Base-by-base conservation (phyloP, 148 eudicot genomes). In the Cornus controversa region DNA sequence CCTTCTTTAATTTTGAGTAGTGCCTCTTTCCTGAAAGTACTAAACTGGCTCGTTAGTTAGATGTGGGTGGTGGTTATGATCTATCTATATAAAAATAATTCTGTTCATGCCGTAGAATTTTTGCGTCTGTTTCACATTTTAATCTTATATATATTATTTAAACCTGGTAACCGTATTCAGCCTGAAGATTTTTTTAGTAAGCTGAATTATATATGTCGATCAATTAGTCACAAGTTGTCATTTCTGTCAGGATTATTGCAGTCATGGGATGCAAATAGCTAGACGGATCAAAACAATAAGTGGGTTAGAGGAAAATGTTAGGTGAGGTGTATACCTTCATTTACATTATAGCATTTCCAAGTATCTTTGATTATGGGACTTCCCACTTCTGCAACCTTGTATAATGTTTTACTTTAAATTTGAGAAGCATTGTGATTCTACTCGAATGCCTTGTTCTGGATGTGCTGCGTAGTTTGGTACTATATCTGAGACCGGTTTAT, bases 301-400 rank as follows among this genome's bases (percentile, higher is more conserved):
- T 54, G 97, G 94, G 47, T 69, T 93, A 50, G 73, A 81, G 63
- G 93, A 88, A 45, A 92, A 77, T 63, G 89, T 96, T 47, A 84
- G 93, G 99, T 95, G 81, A 79, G 81, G 65, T 40, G 79, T 37
- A 24, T 64, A 69, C 28, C 36, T 69, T 65, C 14, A 27, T 40
- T 8, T 20, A 71, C 1, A 28, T 28, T 13, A 14, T 50, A 16
- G 8, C 16, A 5, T 25, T 54, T 57, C 6, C 45, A 40, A 70
- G 60, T 80, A 37, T 36, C 37, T 23, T 8, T 9, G 23, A 11
- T 71, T 72, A 66, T 81, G 23, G 36, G 23, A 23, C 37, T 10
- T 71, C 14, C 37, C 71, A 25, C 50, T 18, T 67, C 24, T 72
- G 77, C 18, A 20, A n/a, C 57, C 63, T 16, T 57, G 47, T 53